Base-by-base conservation (phyloP, 2,329 filamentous ascomycete species). In the Coniochaeta pulveracea region DNA sequence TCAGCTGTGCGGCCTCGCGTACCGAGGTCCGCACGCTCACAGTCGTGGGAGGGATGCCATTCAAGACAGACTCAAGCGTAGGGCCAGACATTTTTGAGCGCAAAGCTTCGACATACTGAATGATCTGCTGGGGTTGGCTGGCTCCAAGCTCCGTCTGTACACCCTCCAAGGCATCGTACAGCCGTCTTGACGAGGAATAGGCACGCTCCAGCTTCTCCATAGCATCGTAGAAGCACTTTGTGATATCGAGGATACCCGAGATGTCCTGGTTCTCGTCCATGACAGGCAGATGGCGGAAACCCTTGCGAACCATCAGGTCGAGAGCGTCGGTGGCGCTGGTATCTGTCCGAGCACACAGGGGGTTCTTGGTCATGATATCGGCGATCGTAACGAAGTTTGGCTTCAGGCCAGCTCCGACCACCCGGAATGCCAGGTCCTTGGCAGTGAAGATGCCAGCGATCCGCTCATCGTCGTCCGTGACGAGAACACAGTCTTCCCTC, bases 181-280 rank as follows among this genome's bases (percentile, higher is more conserved):
- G 72, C 60, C 95, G 94, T 46, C 91, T 78, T n/a, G 91, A 98
- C 11, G 91, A 96, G 43, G 85, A 86, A 57, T 98, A 98, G 33
- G 91, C 91, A 33, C 91, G 81, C 66, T 98, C 91, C 39, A 98
- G 66, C 67, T 98, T 98, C 67, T 98, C 91, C 91, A 98, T 98
- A 26, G 91, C 91, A 61, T 98, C 91, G 61, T 98, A 98, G 60
- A 98, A 98, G 62, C 91, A 98, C 62, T 96, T 98, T 37, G 91
- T 98, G 48, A 98, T 98, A 58, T 98, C 91, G 35, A 98, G 66
- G 45, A 98, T 88, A 65, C 91, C 91, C 6, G 88, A 93, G 41
- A 98, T 98, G 52, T 98, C 89, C 60, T 98, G 91, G 58, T 98
- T 96, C 66, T 98, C 91, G 59, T 98, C 91, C 91, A 98, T 98